Percentiles rank a stretch among this genome's conserved stretches.
Evolutionary conservation across 164 flowering plant genomes (phyloP).

Genomic region (Aristolochia contorta): DNA sequence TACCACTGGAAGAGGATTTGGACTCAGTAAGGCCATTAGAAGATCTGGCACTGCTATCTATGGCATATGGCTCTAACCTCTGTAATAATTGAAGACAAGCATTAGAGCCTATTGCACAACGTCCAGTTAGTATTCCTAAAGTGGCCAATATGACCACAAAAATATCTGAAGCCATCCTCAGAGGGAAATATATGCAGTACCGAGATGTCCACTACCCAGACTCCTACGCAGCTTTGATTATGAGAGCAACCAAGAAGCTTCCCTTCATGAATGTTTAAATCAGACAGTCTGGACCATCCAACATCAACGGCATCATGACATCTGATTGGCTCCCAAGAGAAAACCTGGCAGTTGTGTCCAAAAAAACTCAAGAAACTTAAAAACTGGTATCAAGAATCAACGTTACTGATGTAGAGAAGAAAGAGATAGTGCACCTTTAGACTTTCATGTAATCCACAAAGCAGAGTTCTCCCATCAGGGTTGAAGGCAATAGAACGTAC

Average conservation of each 20-base stretch:
- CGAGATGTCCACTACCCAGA: conserved; percentile 97
- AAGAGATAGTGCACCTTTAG: conserved; percentile 44
- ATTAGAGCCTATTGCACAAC: conserved; percentile 5
- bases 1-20: conserved; percentile 48
- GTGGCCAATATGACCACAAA: not conserved
- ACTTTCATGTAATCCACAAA: conserved; percentile 93
- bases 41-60: conserved; percentile 22
- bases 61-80: conserved; percentile 80
- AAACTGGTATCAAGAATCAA: not conserved
- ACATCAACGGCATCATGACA: conserved; percentile 92
- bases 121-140: conserved; percentile 1
- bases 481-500: conserved; percentile 85
- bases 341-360: conserved; percentile 39
- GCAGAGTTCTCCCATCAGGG: conserved; percentile 92
- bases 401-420: not conserved
- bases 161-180: no score
- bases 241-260: conserved; percentile 98
- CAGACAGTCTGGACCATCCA: conserved; percentile 96
- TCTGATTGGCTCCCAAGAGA: conserved; percentile 92
- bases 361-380: not conserved
- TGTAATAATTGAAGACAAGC: conserved; percentile 22
- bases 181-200: conserved; percentile 29
- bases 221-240: conserved; percentile 98
- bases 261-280: conserved; percentile 89
- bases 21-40: conserved; percentile 42